phyloP scores from a whole-genome alignment of 352 stramenopile genomes.

The Globisporangium echinulatum region DNA sequence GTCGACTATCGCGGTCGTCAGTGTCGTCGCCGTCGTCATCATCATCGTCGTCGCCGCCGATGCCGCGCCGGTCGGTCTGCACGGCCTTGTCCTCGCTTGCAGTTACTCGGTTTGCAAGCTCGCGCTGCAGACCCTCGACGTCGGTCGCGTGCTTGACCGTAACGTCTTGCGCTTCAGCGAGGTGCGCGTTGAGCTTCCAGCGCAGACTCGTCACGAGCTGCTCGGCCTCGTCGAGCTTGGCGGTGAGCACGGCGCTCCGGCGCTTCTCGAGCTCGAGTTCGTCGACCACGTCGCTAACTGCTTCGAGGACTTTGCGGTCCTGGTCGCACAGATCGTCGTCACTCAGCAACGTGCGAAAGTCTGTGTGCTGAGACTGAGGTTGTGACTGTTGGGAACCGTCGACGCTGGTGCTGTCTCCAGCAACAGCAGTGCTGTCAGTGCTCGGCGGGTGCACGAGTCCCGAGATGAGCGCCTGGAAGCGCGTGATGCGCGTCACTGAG shows the following conservation, averaged over 20 bases:
- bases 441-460: not conserved
- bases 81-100: conserved; percentile 34
- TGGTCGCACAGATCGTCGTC: conserved; percentile 56
- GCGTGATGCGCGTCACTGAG: conserved; percentile 46
- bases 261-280: conserved; percentile 33
- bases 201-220: conserved; percentile 36
- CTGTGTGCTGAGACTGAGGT: no score
- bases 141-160: conserved; percentile 24
- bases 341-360: conserved; percentile 1
- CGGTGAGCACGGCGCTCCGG: conserved; percentile 23
- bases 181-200: conserved; percentile 47
- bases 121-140: conserved; percentile 29
- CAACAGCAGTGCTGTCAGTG: no score
- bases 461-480: conserved; percentile 47
- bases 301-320: conserved; percentile 57
- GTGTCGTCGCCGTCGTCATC: conserved; percentile 16
- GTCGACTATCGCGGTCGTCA: conserved; percentile 11
- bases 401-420: not conserved
- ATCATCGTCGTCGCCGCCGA: not conserved
- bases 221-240: conserved; percentile 40
- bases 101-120: conserved; percentile 20
- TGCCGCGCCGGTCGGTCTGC: conserved; percentile 26
- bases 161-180: conserved; percentile 34
- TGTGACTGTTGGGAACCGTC: not conserved
- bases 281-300: conserved; percentile 41